Conservation (phyloP, 768 basidiomycete species). For the Sarcodon sp. region DNA sequence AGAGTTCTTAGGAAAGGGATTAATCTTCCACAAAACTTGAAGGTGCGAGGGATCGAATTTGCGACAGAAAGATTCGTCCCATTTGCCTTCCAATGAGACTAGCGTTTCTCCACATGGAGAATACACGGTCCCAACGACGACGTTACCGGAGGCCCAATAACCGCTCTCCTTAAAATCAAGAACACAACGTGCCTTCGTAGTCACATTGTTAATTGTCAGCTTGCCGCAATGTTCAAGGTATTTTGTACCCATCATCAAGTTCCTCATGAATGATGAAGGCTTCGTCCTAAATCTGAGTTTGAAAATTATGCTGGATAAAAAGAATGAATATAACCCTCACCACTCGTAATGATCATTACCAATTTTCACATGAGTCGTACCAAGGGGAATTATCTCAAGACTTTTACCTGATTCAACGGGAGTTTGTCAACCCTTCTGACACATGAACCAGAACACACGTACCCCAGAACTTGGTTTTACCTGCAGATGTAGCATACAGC, state of each 20-base stretch:
- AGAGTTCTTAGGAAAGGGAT: conserved; percentile 59
- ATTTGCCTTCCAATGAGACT: conserved; percentile 73
- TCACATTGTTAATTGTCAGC: conserved; percentile 59
- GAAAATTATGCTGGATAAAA: neutral
- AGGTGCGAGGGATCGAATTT: conserved; percentile 55
- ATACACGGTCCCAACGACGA: conserved; percentile 50
- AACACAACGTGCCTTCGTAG: conserved; percentile 41
- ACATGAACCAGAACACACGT: conserved; percentile 16
- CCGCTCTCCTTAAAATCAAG: conserved; percentile 82
- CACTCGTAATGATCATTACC: conserved; percentile 60
- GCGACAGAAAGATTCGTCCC: conserved; percentile 75
- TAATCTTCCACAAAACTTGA: conserved; percentile 66
- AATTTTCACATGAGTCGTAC: conserved; percentile 53
- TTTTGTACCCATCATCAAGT: conserved; percentile 83
- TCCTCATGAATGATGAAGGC: conserved; percentile 81
- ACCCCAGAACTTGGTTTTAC: conserved; percentile 90
- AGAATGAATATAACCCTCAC: conserved; percentile 23
- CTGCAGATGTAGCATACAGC: conserved; percentile 61
- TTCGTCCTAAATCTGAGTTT: conserved; percentile 45
- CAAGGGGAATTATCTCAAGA: conserved; percentile 75
- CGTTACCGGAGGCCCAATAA: conserved; percentile 72
- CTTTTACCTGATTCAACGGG: conserved; percentile 55
- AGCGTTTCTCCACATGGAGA: conserved; percentile 38
- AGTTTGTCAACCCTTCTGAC: conserved; percentile 5
- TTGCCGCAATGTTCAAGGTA: conserved; percentile 81